Percentiles rank a stretch among this genome's conserved stretches.
phyloP scores from a whole-genome alignment of 345 rosid genomes.

The Corchorus capsularis region DNA sequence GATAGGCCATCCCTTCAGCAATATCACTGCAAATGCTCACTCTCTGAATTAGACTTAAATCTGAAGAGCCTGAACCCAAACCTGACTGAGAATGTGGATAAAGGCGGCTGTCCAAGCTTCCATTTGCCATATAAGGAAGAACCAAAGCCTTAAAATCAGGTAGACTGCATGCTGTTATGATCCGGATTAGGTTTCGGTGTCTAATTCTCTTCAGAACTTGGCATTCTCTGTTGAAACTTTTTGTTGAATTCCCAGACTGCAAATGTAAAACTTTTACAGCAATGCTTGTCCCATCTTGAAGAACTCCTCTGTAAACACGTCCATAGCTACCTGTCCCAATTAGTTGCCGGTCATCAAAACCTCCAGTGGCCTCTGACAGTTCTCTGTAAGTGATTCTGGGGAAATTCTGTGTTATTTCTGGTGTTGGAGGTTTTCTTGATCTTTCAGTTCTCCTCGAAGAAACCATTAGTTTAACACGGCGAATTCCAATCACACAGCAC shows the following conservation, averaged over 20 bases:
- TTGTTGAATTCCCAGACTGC: constrained; percentile 51
- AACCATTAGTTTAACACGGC: constrained; percentile 25
- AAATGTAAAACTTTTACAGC: constrained; percentile 53
- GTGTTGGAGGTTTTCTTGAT: constrained; percentile 10
- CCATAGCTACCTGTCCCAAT: constrained; percentile 54
- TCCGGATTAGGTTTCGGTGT: constrained; percentile 57
- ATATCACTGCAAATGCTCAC: constrained; percentile 56
- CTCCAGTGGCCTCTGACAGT: constrained; percentile 47
- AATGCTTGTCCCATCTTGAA: constrained; percentile 44
- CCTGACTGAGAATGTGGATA: constrained; percentile 38
- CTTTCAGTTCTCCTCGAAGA: constrained; percentile 30
- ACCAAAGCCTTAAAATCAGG: constrained; percentile 65
- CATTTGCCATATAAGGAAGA: constrained; percentile 59
- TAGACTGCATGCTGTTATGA: constrained; percentile 58
- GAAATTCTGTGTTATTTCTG: constrained; percentile 39
- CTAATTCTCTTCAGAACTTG: constrained; percentile 58
- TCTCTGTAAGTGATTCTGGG: constrained; percentile 59
- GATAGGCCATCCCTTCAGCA: constrained; percentile 65
- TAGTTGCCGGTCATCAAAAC: constrained; percentile 43
- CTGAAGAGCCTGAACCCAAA: constrained; percentile 36
- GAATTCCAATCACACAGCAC: constrained; percentile 37
- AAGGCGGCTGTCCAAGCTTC: constrained; percentile 53
- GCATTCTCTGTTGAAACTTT: constrained; percentile 63
- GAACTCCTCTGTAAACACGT: constrained; percentile 50
- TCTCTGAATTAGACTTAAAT: constrained; percentile 54